Evolutionary conservation across 2,329 filamentous ascomycete genomes (phyloP).

Genomic region (Phyllosticta paracitricarpa): DNA sequence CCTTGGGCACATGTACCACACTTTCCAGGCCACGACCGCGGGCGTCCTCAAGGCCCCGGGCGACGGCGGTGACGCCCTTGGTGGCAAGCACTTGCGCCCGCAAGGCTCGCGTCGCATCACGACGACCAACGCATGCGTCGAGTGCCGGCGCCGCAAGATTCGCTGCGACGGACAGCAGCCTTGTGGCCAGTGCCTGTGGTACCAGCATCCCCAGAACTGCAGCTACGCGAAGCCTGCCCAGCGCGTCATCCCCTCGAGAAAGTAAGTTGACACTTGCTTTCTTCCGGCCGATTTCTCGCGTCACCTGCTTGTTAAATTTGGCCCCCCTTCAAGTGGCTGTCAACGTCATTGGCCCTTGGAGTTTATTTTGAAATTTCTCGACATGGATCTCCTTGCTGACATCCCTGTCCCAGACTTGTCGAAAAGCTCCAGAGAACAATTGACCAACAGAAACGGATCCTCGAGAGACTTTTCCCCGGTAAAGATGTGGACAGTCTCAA

Average conservation of each 20-base stretch:
- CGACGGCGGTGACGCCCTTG: conserved; percentile 1
- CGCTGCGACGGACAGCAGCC: conserved; percentile 74
- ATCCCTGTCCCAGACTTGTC: conserved; percentile 43
- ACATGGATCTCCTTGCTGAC: conserved; percentile 49
- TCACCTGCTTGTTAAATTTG: neutral
- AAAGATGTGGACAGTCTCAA: conserved; percentile 32
- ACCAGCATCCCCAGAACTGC: conserved; percentile 67
- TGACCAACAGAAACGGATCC: conserved; percentile 35
- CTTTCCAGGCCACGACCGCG: conserved; percentile 30
- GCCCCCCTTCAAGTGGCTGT: neutral
- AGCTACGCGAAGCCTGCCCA: conserved; percentile 74
- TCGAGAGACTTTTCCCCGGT: conserved; percentile 33
- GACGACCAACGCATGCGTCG: conserved; percentile 56
- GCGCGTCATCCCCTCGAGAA: conserved; percentile 65
- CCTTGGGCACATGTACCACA: conserved; percentile 31
- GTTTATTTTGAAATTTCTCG: neutral
- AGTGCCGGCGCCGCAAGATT: conserved; percentile 73
- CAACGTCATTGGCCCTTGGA: neutral
- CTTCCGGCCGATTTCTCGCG: neutral
- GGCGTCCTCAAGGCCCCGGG: neutral
- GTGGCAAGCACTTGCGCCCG: conserved; percentile 24
- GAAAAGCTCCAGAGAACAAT: conserved; percentile 43
- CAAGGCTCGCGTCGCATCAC: conserved; percentile 35
- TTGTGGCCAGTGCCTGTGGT: conserved; percentile 74
- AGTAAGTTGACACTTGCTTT: conserved; percentile 40